Base-by-base conservation (phyloP, 495 filamentous ascomycete species). In the Aspergillus mulundensis region DNA sequence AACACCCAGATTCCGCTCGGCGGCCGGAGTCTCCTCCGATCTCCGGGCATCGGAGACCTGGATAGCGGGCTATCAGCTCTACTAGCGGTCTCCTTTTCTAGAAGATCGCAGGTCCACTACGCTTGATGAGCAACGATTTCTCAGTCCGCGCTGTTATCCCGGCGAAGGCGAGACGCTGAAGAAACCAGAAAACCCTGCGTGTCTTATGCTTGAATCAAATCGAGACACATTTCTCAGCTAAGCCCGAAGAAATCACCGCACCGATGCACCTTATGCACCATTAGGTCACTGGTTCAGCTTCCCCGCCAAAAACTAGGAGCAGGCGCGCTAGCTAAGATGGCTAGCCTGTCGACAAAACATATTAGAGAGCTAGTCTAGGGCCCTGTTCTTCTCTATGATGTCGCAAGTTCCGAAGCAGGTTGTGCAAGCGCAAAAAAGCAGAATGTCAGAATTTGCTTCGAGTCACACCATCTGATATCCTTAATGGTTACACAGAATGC, bases 181-280 rank as follows among this genome's bases (percentile, higher is more conserved):
- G 7, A 36, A 36, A 30, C 30, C 20, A 32, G 5, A 48, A 28
- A 10, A n/a, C n/a, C n/a, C 32, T 36, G 23, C 3, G 30, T 12
- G 19, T 36, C 5, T 15, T 4, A 25, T 48, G 19, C 24, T 47
- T 28, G 23, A 48, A 48, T 48, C 45, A 30, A 48, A 48, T 24
- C 23, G 19, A 48, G 30, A 16, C 45, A 30, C 45, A 48, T 48
- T 48, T 48, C 45, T 48, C 45, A 30, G 20, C 24, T 46, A 12
- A 48, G 45, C 24, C 45, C 7, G 30, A 30, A 48, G 7, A 15
- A 30, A 18, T 48, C n/a, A 48, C 20, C 44, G 32, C 32, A 10
- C 32, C 32, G 2, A 36, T 36, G 32, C 32, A 10, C 32, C 11
- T 36, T 28, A 15, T 36, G 32, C 32, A 36, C 12, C 5, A 36